These are phyloP conservation scores for Haemoproteus tartakovskyi DNA, from an alignment of 169 alveolate genomes.

Conservation along the genomic window DNA sequence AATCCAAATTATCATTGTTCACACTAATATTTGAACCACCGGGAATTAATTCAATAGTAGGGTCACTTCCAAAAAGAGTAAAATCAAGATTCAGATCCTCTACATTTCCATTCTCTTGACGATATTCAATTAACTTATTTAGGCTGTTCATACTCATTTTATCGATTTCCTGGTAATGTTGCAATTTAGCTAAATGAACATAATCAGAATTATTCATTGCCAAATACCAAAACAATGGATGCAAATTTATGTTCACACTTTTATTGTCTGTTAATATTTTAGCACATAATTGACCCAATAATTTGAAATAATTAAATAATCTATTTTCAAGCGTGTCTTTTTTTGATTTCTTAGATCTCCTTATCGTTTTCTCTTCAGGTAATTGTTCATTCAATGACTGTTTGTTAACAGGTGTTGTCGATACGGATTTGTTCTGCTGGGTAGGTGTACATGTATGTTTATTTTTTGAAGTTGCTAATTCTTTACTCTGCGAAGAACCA, in stretches of 20 bases:
- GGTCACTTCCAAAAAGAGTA: conserved; percentile 62
- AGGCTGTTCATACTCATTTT: conserved; percentile 60
- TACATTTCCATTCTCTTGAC: conserved; percentile 39
- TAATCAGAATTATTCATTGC: conserved; percentile 65
- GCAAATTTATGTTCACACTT: conserved; percentile 60
- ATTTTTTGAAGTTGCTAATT: conserved; percentile 17
- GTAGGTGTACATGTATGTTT: not conserved
- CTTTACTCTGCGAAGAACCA: conserved; percentile 17
- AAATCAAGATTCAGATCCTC: conserved; percentile 60
- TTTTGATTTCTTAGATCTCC: not conserved
- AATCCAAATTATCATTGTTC: conserved; percentile 63
- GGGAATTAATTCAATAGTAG: conserved; percentile 67
- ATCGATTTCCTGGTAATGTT: conserved; percentile 63
- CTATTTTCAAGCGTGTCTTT: conserved; percentile 62
- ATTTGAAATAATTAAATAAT: conserved; percentile 66
- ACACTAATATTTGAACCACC: conserved; percentile 66
- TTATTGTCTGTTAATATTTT: conserved; percentile 69
- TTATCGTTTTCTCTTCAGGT: conserved; percentile 12
- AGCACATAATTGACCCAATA: conserved; percentile 76
- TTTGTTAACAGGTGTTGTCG: not conserved
- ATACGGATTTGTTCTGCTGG: not conserved
- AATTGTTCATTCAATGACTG: too few species aligned
- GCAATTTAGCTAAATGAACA: conserved; percentile 34
- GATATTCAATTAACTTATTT: conserved; percentile 45
- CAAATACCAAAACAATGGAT: conserved; percentile 75